Evolutionary conservation across 805 yeast species (phyloP).

Genomic region (Alloascoidea hylecoeti): DNA sequence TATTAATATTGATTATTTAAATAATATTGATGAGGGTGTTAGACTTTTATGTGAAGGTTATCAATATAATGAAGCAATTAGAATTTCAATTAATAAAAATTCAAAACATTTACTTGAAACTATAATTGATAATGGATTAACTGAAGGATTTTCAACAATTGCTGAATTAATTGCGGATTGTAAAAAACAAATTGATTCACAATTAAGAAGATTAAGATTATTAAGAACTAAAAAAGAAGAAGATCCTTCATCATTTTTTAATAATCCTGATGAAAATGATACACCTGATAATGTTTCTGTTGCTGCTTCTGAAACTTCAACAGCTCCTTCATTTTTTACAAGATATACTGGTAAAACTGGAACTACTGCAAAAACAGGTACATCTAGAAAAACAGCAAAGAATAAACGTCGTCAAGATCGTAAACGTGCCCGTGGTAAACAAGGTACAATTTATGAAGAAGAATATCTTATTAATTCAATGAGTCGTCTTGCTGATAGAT

Average conservation of each 20-base stretch:
- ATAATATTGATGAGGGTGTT: constrained; percentile 48
- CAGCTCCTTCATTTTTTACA: constrained; percentile 87
- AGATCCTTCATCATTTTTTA: constrained; percentile 81
- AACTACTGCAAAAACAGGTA: constrained; percentile 95
- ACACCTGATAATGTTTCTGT: constrained; percentile 71
- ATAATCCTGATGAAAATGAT: constrained; percentile 39
- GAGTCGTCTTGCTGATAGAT: constrained; percentile 76
- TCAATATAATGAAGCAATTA: constrained; percentile 60
- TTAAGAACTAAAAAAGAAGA: constrained; percentile 68
- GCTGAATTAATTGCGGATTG: constrained; percentile 94
- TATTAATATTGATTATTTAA: constrained; percentile 48
- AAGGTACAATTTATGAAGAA: constrained; percentile 95
- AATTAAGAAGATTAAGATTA: constrained; percentile 71
- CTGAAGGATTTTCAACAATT: constrained; percentile 77
- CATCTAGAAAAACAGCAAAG: constrained; percentile 82
- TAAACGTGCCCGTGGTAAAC: constrained; percentile 91
- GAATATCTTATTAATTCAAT: constrained; percentile 83
- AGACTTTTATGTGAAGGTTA: constrained; percentile 61
- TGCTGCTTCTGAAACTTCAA: constrained; percentile 89
- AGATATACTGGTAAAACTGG: constrained; percentile 92
- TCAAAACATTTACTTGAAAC: constrained; percentile 32
- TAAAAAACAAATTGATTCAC: constrained; percentile 71
- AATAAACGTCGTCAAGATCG: constrained; percentile 92
- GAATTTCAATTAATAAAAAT: constrained; percentile 37
- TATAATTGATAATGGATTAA: constrained; percentile 57